Conservation (phyloP, 495 filamentous ascomycete genomes). For the Gamarada debralockiae region DNA sequence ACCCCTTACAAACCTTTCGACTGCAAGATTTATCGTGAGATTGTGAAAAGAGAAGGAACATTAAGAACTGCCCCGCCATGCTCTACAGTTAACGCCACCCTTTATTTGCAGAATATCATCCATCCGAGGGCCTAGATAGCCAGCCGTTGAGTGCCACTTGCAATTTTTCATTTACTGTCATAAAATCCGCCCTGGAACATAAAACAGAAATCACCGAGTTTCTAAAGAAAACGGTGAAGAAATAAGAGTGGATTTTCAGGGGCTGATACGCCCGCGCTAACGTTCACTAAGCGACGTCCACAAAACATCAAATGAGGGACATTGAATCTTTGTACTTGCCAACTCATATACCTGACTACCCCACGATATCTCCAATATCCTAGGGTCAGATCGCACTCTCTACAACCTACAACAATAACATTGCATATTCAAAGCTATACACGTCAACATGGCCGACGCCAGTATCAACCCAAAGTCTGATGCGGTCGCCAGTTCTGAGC, state of each 20-base stretch:
- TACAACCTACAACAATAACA: neutral
- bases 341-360: conserved; percentile 6
- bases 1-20: neutral
- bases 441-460: conserved; percentile 25
- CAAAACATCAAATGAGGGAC: conserved; percentile 11
- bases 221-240: neutral
- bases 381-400: neutral
- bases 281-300: conserved; percentile 4
- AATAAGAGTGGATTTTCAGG: neutral
- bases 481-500: conserved; percentile 9
- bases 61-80: no score
- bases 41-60: neutral
- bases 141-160: no score
- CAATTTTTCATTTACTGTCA: no score
- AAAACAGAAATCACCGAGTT: no score
- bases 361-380: neutral
- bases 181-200: no score
- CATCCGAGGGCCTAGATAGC: no score
- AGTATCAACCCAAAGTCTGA: conserved; percentile 23
- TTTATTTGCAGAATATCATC: no score
- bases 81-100: no score
- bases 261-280: conserved; percentile 1
- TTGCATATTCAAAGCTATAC: conserved; percentile 4
- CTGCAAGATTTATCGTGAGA: neutral
- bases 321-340: conserved; percentile 2